phyloP scores from a whole-genome alignment of 164 flowering plant species.

The Akebia trifoliata region DNA sequence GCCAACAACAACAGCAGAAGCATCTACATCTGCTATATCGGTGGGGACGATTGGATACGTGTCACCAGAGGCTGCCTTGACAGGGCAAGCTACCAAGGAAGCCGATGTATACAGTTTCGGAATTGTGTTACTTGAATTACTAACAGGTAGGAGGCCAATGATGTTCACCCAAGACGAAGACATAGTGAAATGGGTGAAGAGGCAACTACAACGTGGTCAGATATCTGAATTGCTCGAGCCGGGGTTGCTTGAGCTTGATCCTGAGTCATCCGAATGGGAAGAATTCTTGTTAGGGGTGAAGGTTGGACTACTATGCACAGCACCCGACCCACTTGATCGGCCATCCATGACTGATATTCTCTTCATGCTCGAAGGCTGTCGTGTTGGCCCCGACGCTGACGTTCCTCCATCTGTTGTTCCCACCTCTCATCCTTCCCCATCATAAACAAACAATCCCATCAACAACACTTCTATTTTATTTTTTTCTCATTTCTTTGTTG shows the following conservation, averaged over 20 bases:
- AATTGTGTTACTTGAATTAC: slow-evolving; percentile 71
- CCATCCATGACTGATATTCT: slow-evolving; percentile 86
- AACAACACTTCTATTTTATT: not conserved
- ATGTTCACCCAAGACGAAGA: slow-evolving; percentile 89
- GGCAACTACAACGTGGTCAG: slow-evolving; percentile 75
- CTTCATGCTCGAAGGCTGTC: slow-evolving; percentile 98
- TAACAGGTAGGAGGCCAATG: slow-evolving; percentile 76
- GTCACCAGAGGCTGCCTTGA: slow-evolving; percentile 63
- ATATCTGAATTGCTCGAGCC: slow-evolving; percentile 79
- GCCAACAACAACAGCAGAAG: slow-evolving; percentile 27
- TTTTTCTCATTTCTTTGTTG: not conserved
- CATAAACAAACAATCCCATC: slow-evolving; percentile 15
- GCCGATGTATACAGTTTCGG: slow-evolving; percentile 89
- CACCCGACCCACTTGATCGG: slow-evolving; percentile 74
- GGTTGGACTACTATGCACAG: slow-evolving; percentile 85
- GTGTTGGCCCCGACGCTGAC: slow-evolving; percentile 83
- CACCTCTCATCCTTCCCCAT: slow-evolving; percentile 69
- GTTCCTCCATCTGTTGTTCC: slow-evolving; percentile 76
- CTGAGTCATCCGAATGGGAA: slow-evolving; percentile 98
- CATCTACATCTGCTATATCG: slow-evolving; percentile 54
- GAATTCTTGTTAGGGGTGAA: slow-evolving; percentile 89
- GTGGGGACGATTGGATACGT: slow-evolving; percentile 75
- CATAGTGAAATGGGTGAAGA: slow-evolving; percentile 96
- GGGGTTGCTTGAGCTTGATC: slow-evolving; percentile 84
- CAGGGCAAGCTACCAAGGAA: slow-evolving; percentile 57